phyloP scores from a whole-genome alignment of 2,329 filamentous ascomycete species.

The Claviceps arundinis region DNA sequence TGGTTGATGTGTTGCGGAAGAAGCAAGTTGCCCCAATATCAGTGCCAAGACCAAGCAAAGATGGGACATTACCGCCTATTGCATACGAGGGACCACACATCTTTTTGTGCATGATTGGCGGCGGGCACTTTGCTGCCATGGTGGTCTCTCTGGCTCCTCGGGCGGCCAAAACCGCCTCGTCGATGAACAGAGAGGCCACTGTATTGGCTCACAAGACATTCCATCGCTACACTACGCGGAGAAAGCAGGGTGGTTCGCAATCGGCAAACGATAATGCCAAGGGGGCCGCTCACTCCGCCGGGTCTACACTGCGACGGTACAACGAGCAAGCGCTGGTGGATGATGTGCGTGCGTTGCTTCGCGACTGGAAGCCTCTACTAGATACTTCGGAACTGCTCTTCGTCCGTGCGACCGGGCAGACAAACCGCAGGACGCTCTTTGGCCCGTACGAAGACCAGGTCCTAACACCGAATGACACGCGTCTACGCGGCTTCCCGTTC shows the following conservation, averaged over 20 bases:
- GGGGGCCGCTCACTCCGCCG: conserved; percentile 84
- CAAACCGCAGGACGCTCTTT: conserved; percentile 77
- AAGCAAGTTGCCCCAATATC: conserved; percentile 62
- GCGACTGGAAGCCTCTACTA: conserved; percentile 75
- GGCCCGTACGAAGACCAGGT: conserved; percentile 86
- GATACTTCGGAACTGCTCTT: conserved; percentile 79
- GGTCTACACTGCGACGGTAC: conserved; percentile 77
- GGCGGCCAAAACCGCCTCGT: conserved; percentile 50
- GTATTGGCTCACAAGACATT: conserved; percentile 96
- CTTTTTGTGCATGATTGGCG: conserved; percentile 97
- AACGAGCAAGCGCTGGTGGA: conserved; percentile 83
- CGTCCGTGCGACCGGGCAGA: conserved; percentile 74
- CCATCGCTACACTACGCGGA: conserved; percentile 87
- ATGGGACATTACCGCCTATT: conserved; percentile 40
- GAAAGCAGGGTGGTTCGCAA: conserved; percentile 93
- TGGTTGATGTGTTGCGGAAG: conserved; percentile 55
- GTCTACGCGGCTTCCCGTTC: conserved; percentile 83
- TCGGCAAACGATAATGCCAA: conserved; percentile 91
- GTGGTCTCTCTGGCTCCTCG: conserved; percentile 78
- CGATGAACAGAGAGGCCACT: conserved; percentile 71
- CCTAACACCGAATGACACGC: conserved; percentile 61
- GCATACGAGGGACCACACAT: conserved; percentile 65
- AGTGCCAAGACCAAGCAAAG: conserved; percentile 40
- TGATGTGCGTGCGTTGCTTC: conserved; percentile 72
- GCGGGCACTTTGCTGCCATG: conserved; percentile 96